Conservation (phyloP, 768 basidiomycete species). For the Kwoniella pini region DNA sequence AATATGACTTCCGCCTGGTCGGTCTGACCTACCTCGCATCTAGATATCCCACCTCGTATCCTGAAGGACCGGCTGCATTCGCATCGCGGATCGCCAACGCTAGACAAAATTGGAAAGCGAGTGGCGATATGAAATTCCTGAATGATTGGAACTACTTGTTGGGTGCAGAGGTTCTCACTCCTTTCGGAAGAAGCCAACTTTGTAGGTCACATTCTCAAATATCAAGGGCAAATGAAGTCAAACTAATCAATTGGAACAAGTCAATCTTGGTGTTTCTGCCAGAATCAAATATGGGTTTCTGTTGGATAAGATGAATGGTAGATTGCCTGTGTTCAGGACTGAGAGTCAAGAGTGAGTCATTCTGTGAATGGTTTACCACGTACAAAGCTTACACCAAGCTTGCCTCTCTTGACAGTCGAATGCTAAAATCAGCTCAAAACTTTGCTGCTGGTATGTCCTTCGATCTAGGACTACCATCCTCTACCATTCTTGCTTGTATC, state of each 20-base stretch:
- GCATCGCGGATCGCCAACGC: slow-evolving; percentile 29
- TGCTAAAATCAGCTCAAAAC: slow-evolving; percentile 57
- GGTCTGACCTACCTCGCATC: neutral
- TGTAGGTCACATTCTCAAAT: slow-evolving; percentile 52
- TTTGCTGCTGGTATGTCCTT: slow-evolving; percentile 60
- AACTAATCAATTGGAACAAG: slow-evolving; percentile 4
- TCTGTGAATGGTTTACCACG: neutral
- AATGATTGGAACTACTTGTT: slow-evolving; percentile 86
- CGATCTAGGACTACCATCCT: too few species aligned
- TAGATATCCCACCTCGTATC: slow-evolving; percentile 46
- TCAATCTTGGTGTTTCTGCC: slow-evolving; percentile 70
- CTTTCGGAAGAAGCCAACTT: slow-evolving; percentile 83
- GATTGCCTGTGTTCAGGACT: slow-evolving; percentile 75
- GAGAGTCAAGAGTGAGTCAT: slow-evolving; percentile 64
- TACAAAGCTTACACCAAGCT: neutral
- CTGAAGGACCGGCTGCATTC: slow-evolving; percentile 37
- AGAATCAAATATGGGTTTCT: slow-evolving; percentile 73
- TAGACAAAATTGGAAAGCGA: slow-evolving; percentile 54
- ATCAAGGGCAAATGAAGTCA: neutral
- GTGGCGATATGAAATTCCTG: slow-evolving; percentile 70
- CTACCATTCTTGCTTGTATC: neutral
- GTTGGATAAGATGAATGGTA: slow-evolving; percentile 67
- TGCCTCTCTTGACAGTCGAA: slow-evolving; percentile 58
- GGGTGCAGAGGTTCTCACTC: slow-evolving; percentile 82
- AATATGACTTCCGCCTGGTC: neutral